Evolutionary conservation across 2,329 filamentous ascomycete genomes (phyloP).

Genomic region (Exophiala oligosperma): DNA sequence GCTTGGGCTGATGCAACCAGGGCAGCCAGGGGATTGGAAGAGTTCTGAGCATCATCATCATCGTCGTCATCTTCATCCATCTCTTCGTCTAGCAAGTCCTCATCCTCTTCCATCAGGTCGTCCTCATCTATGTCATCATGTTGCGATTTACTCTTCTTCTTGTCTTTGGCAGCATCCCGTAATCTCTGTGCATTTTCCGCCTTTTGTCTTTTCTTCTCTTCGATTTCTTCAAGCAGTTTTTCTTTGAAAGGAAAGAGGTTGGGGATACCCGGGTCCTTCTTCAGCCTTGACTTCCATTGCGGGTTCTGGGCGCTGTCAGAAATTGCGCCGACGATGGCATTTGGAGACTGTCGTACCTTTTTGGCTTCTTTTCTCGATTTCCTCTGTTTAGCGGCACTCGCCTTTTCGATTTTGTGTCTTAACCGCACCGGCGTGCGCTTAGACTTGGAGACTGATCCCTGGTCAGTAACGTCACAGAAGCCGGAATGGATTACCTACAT

Average conservation of each 20-base stretch:
- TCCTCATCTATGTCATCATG: slow-evolving; percentile 51
- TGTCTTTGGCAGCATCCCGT: slow-evolving; percentile 64
- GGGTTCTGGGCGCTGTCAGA: slow-evolving; percentile 63
- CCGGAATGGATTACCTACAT: slow-evolving; percentile 22
- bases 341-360: slow-evolving; percentile 53
- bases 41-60: slow-evolving; percentile 62
- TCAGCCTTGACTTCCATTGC: slow-evolving; percentile 90
- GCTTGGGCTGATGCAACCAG: slow-evolving; percentile 79
- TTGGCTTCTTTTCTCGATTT: slow-evolving; percentile 88
- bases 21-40: slow-evolving; percentile 87
- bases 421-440: slow-evolving; percentile 89
- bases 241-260: slow-evolving; percentile 99
- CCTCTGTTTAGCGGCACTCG: slow-evolving; percentile 82
- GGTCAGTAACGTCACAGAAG: slow-evolving; percentile 3
- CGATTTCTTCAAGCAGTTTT: slow-evolving; percentile 89
- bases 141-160: slow-evolving; percentile 55
- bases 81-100: slow-evolving; percentile 49
- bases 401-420: slow-evolving; percentile 94
- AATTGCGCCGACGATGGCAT: not conserved
- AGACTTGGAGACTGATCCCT: slow-evolving; percentile 76
- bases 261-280: slow-evolving; percentile 97
- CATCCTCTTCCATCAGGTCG: slow-evolving; percentile 48
- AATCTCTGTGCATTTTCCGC: slow-evolving; percentile 72
- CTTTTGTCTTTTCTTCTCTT: slow-evolving; percentile 79
- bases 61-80: slow-evolving; percentile 54